Evolutionary conservation across 2,329 filamentous ascomycete species (phyloP), one percentile per base, ranked within the genome.

Genomic region (Didymella segeticola): DNA sequence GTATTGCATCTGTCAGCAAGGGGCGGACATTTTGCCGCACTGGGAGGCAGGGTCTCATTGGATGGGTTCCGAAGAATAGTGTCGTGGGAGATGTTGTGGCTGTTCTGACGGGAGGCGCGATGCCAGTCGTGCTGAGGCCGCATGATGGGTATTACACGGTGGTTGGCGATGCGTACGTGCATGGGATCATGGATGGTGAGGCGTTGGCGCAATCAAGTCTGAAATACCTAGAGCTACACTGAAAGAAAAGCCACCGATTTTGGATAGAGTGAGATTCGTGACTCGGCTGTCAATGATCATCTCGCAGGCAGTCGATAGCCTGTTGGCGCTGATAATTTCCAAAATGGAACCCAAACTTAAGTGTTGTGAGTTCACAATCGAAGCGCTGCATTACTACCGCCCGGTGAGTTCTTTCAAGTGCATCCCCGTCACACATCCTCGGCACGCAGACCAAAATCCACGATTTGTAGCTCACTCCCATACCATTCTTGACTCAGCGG

Each of bases 171-270:
- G 49, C 49, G 5, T 53, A 53, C 30, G 12, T 53, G 9, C 49
- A 47, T 36, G 49, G 49, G 14, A 29, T 53, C 19, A 53, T 53
- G 49, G 42, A 53, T 9, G 49, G 49, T 3, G 49, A 54, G 15
- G 51, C 49, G 9, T 2, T 53, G 9, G 9, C 10, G 1, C 3
- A 19, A 34, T 11, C 9, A 1, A 5, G 10, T 9, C 17, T 42
- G 2, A 23, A 36, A 3, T 47, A 30, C 7, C 17, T 47, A 2
- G 49, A 53, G 23, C 4, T 53, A 7, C 49, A 39, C 9, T 47
- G 29, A 9, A 31, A 33, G 22, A n/a, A n/a, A n/a, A 26, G 25
- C 25, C 25, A 26, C 25, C n/a, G n/a, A n/a, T n/a, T n/a, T n/a
- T n/a, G n/a, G n/a, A n/a, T n/a, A n/a, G n/a, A n/a, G n/a, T n/a